Conservation (phyloP, 257 asterid species). For the Solanum dulcamara region DNA sequence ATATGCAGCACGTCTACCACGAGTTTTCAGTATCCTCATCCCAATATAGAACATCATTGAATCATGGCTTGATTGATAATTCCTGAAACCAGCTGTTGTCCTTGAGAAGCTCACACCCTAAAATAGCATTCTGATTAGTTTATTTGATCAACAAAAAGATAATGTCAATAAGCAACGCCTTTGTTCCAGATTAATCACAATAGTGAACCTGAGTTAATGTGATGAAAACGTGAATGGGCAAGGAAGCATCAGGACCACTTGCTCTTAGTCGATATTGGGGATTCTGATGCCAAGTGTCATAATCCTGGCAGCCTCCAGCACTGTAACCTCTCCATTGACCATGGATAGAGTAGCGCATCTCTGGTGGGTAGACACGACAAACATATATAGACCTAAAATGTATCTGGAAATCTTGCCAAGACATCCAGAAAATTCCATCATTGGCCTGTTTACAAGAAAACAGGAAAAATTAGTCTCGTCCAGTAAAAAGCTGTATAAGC, state of each 20-base stretch:
- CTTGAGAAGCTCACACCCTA: slow-evolving; percentile 99
- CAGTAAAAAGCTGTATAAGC: neutral
- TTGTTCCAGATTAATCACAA: neutral
- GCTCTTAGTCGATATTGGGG: slow-evolving; percentile 92
- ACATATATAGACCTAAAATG: slow-evolving; percentile 96
- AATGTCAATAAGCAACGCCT: neutral
- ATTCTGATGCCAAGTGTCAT: slow-evolving; percentile 98
- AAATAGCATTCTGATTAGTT: neutral
- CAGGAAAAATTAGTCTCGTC: neutral
- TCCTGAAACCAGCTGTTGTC: slow-evolving; percentile 90
- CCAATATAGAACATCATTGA: slow-evolving; percentile 96
- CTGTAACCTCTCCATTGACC: slow-evolving; percentile 98
- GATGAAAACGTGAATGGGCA: slow-evolving; percentile 89
- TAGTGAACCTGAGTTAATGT: slow-evolving; percentile 82
- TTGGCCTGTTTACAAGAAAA: slow-evolving; percentile 44
- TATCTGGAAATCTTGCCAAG: slow-evolving; percentile 99
- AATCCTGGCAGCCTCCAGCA: slow-evolving; percentile 99
- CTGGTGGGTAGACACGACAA: slow-evolving; percentile 97
- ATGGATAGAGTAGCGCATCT: slow-evolving; percentile 90
- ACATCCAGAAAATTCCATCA: slow-evolving; percentile 99
- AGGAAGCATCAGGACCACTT: slow-evolving; percentile 77
- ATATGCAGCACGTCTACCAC: slow-evolving; percentile 93
- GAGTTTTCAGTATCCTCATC: slow-evolving; percentile 93
- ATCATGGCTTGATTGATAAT: slow-evolving; percentile 93
- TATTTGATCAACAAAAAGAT: neutral